phyloP scores from a whole-genome alignment of 306 rosid species.

The Vigna angularis region DNA sequence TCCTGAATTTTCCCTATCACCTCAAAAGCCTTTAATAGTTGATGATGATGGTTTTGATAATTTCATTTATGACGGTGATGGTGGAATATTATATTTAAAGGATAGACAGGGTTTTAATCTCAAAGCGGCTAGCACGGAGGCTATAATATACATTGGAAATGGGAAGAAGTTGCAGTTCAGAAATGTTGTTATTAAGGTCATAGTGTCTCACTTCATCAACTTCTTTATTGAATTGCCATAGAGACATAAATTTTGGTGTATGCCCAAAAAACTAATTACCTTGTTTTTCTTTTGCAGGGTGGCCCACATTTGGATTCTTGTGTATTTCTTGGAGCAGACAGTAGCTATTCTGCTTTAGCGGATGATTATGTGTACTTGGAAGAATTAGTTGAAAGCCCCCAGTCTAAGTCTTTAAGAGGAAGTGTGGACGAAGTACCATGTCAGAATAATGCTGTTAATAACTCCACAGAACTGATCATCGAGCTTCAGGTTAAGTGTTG shows the following conservation, averaged over 20 bases:
- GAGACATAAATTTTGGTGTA: slow-evolving; percentile 13
- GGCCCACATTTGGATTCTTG: slow-evolving; percentile 89
- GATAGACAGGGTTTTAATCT: slow-evolving; percentile 70
- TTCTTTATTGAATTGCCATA: slow-evolving; percentile 4
- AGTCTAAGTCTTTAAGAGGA: slow-evolving; percentile 47
- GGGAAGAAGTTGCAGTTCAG: slow-evolving; percentile 93
- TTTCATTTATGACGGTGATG: slow-evolving; percentile 90
- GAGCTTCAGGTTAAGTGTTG: slow-evolving; percentile 78
- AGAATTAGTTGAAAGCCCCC: slow-evolving; percentile 53
- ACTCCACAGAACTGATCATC: slow-evolving; percentile 63
- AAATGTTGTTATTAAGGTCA: slow-evolving; percentile 87
- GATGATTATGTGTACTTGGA: slow-evolving; percentile 77
- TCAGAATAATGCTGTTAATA: slow-evolving; percentile 50
- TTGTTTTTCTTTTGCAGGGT: slow-evolving; percentile 57
- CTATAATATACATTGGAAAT: slow-evolving; percentile 79
- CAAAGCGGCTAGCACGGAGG: slow-evolving; percentile 66
- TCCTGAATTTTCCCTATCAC: slow-evolving; percentile 74
- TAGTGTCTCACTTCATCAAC: slow-evolving; percentile 17
- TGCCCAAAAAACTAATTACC: slow-evolving; percentile 27
- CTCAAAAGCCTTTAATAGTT: slow-evolving; percentile 77
- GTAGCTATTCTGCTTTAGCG: slow-evolving; percentile 79
- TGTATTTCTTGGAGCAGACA: slow-evolving; percentile 82
- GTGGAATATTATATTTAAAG: slow-evolving; percentile 73
- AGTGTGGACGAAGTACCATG: slow-evolving; percentile 48
- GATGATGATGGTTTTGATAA: slow-evolving; percentile 78